Base-by-base conservation (phyloP, 257 asterid species). In the Phtheirospermum japonicum region DNA sequence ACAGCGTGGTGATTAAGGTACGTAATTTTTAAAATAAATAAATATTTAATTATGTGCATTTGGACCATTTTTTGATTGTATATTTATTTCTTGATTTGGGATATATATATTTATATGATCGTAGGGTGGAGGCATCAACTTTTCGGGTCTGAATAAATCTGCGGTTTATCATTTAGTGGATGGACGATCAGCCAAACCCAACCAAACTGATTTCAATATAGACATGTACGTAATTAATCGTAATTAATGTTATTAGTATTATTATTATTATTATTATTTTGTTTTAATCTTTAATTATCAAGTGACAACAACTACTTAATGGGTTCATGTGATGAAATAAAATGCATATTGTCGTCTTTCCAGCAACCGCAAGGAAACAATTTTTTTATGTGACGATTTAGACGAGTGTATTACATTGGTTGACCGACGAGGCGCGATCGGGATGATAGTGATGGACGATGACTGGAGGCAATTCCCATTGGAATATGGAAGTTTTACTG, bases 111-210 rank as follows among this genome's bases (percentile, higher is more conserved):
- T 1, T 23, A 23, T 23, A 16, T 55, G 30, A 43, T 64, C 17
- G 1, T 69, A 86, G 97, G 97, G 95, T 3, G 94, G 89, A 66
- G 96, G 89, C 28, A 79, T 90, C 61, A 77, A 81, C 73, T 77
- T 83, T 14, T 77, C 83, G 0, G 55, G 61, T 20, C 76, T 90
- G 34, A 49, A 65, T 10, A 78, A 63, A 59, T 63, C 95, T 32
- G 68, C 87, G 0, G 50, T 73, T 10, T 81, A 87, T 55, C 95
- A 95, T 16, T 39, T 87, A 70, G 76, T 61, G 18, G 79, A 76
- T 34, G 97, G 93, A 1, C 16, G 20, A 36, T 73, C 79, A 7
- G 96, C 85, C 11, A 17, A 33, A 17, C 59, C 82, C 33, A 42
- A 36, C 19, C 14, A 17, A 2, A 7, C 28, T 1, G 28, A 23